Evolutionary conservation across 208 protist genomes (phyloP), one percentile per base, ranked within the genome.

Genomic region (Entamoeba histolytica): DNA sequence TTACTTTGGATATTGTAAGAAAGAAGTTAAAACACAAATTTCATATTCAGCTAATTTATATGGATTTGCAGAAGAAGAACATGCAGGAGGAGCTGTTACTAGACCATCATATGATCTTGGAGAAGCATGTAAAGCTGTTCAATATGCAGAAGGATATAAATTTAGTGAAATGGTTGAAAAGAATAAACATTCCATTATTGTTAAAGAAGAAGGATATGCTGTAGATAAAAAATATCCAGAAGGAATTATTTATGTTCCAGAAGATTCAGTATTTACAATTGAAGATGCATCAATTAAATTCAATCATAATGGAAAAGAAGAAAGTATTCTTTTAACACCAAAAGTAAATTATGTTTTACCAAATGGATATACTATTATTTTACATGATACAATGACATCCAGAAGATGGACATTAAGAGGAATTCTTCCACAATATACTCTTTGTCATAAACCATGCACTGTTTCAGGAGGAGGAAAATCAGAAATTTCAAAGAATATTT

Each of bases 1-100:
- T 55, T 96, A 96, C 61, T 96, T 95, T 52, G 95, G 95, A 8
- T 96, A 96, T 91, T 93, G 91, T 49, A 96, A 96, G 92, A 96
- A 96, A 51, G 95, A 96, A 57, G 92, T 95, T 69, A 96, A 96
- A 61, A 95, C 95, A 3, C 87, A 94, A 50, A 73, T 96, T 10
- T 94, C 93, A 5, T 96, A 92, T 69, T 92, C 95, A 5, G n/a
- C 91, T n/a, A 96, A 96, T 55, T 47, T 96, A 6, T 51, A 23
- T 55, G 95, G 94, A 6, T 87, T 93, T 52, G 69, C 50, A 15
- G 94, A 96, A 92, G 95, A 96, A 91, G 95, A 96, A 69, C 94
- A 96, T 73, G 93, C 93, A 39, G 94, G 95, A 39, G 95, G 95
- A n/a, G 91, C 92, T 52, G 28, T 95, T 49, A 35, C 92, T 12